A percentile compares a stretch with the other conserved stretches of the same genome.
Conservation (phyloP, 192 early-diverging fungal genomes). For the Coemansia sp. region DNA sequence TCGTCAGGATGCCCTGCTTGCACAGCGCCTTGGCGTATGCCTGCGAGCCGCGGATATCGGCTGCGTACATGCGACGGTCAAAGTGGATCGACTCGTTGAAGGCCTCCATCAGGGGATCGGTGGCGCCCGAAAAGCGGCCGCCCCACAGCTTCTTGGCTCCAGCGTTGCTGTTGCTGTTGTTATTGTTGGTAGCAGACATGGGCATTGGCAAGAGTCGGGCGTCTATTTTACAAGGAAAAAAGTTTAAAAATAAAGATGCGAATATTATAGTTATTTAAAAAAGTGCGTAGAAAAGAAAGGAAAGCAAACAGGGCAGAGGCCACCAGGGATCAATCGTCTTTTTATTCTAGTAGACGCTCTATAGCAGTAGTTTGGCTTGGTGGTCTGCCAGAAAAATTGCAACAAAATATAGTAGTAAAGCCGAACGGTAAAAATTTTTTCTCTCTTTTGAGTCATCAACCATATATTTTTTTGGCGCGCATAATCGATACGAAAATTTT, state of each 20-base stretch:
- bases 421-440: no score
- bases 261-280: no score
- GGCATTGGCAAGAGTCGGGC: neutral
- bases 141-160: slow-evolving; percentile 69
- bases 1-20: slow-evolving; percentile 70
- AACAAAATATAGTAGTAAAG: no score
- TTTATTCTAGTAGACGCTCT: no score
- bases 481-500: no score
- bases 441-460: neutral
- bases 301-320: no score
- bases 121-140: slow-evolving; percentile 83
- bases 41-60: slow-evolving; percentile 83
- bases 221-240: neutral
- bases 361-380: no score
- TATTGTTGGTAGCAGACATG: neutral
- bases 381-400: no score
- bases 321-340: no score
- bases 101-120: slow-evolving; percentile 93
- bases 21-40: slow-evolving; percentile 84
- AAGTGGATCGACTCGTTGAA: slow-evolving; percentile 96
- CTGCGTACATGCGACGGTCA: slow-evolving; percentile 89
- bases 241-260: neutral
- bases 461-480: neutral
- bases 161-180: neutral
- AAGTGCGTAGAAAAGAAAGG: neutral